These are phyloP conservation scores for Coemansia erecta DNA, from an alignment of 192 early-diverging fungal species.

Conservation along the genomic window DNA sequence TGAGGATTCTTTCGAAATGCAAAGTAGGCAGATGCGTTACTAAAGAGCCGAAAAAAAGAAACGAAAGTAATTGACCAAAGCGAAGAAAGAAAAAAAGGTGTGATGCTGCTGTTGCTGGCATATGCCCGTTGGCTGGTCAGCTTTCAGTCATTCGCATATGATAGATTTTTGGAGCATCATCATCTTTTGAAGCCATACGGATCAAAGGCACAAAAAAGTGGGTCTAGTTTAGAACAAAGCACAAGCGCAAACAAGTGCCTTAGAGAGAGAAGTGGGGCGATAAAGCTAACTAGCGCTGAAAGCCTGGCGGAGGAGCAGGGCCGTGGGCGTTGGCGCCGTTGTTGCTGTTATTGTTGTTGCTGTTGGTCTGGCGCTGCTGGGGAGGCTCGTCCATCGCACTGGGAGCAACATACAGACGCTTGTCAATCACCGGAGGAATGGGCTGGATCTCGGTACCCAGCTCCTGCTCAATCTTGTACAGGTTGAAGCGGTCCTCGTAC, in stretches of 20 bases:
- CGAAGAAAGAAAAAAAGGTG: not conserved
- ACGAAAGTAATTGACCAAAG: too few species aligned
- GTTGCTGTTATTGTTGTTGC: constrained; percentile 9
- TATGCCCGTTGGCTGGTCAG: too few species aligned
- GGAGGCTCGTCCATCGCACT: constrained; percentile 66
- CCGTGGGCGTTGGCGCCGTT: constrained; percentile 16
- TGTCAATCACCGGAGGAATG: constrained; percentile 97
- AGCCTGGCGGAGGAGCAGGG: constrained; percentile 37
- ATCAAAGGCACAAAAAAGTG: not conserved
- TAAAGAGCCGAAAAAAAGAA: too few species aligned
- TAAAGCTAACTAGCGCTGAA: constrained; percentile 18
- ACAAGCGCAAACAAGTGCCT: not conserved
- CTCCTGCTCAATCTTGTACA: constrained; percentile 98
- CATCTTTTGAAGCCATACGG: not conserved
- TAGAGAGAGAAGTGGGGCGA: not conserved
- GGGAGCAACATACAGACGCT: constrained; percentile 81
- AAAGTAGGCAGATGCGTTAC: too few species aligned
- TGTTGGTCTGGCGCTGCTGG: constrained; percentile 54
- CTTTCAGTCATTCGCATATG: too few species aligned
- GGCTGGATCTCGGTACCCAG: constrained; percentile 97
- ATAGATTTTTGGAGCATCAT: not conserved
- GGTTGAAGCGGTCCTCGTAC: constrained; percentile 95
- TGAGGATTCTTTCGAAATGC: not conserved
- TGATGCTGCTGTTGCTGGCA: too few species aligned
- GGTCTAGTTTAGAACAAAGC: not conserved